These are phyloP conservation scores for Boletus speciosus DNA, from an alignment of 768 basidiomycete genomes.

Conservation along the genomic window DNA sequence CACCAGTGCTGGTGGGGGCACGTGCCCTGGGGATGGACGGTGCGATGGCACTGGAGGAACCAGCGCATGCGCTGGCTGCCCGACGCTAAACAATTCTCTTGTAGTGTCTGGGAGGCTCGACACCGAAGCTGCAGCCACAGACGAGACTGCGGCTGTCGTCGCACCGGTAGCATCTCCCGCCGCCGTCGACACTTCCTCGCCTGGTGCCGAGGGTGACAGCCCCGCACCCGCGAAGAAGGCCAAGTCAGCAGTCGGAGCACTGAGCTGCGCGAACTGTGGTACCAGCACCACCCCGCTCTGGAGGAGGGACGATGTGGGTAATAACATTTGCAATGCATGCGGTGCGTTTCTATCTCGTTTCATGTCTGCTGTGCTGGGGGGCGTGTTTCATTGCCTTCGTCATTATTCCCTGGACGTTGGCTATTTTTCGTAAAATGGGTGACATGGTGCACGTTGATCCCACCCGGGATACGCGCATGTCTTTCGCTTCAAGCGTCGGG, in stretches of 20 bases:
- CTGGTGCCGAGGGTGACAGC: slow-evolving; percentile 28
- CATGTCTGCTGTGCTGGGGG: slow-evolving; percentile 21
- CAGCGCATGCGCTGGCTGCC: slow-evolving; percentile 90
- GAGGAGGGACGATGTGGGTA: slow-evolving; percentile 86
- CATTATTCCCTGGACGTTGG: slow-evolving; percentile 1
- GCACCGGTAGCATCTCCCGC: slow-evolving; percentile 26
- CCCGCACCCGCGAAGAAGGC: slow-evolving; percentile 32
- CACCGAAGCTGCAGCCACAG: slow-evolving; percentile 31
- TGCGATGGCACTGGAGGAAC: slow-evolving; percentile 98
- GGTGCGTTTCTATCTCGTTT: slow-evolving; percentile 52
- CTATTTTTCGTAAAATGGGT: slow-evolving; percentile 22
- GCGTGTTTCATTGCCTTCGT: slow-evolving; percentile 22
- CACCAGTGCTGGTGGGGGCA: slow-evolving; percentile 44
- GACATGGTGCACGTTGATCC: slow-evolving; percentile 21
- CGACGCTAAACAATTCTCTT: slow-evolving; percentile 89
- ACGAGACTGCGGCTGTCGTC: slow-evolving; percentile 19
- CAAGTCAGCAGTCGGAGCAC: slow-evolving; percentile 58
- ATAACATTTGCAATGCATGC: slow-evolving; percentile 94
- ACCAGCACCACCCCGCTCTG: slow-evolving; percentile 89
- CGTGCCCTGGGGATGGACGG: slow-evolving; percentile 97
- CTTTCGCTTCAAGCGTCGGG: slow-evolving; percentile 18
- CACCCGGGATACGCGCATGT: slow-evolving; percentile 17
- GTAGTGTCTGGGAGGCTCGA: slow-evolving; percentile 42
- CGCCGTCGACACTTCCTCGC: slow-evolving; percentile 33
- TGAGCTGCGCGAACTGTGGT: slow-evolving; percentile 85